Base-by-base conservation (phyloP, 2,329 filamentous ascomycete genomes). In the Talaromyces sp. region DNA sequence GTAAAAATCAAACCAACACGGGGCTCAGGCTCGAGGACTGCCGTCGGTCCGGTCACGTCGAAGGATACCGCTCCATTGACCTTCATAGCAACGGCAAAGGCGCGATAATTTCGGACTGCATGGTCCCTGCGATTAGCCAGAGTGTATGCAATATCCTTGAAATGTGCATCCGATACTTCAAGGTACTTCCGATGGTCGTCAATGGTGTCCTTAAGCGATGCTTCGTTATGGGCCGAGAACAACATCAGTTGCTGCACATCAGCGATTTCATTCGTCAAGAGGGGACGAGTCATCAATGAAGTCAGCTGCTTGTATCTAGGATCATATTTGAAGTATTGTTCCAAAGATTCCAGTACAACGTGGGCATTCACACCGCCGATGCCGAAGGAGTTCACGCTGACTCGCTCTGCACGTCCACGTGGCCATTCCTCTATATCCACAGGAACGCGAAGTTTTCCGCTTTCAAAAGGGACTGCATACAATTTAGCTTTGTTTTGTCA, bases 291-390 rank as follows among this genome's bases (percentile, higher is more conserved):
- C 27, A 63, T 33, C 37, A 41, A 35, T 19, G 49, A 62, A 37
- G 69, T 45, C 25, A 11, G 27, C 33, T 22, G 35, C 37, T 17
- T 13, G 56, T n/a, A 59, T 35, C 11, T 41, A 31, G 37, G 19
- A 35, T 37, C 31, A 59, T 59, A 27, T 54, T 27, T 54, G 25
- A 54, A 27, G 25, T 54, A 54, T 39, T 39, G 35, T 13, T 39
- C 35, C 35, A 39, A 39, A 39, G 56, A 58, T 22, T 58, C 56
- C 6, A 58, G 3, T 19, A 58, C 31, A n/a, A 61, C 59, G 39
- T 84, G 81, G 0, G 77, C 78, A 65, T 82, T 83, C 7, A 78
- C 77, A 45, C 81, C 82, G 17, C 81, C 81, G 27, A 80, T 82
- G 1, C 81, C 81, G 63, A 82, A 82, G 6, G 76, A 79, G 67